These are phyloP conservation scores for Postia placenta DNA, from an alignment of 768 basidiomycete genomes.

Conservation along the genomic window DNA sequence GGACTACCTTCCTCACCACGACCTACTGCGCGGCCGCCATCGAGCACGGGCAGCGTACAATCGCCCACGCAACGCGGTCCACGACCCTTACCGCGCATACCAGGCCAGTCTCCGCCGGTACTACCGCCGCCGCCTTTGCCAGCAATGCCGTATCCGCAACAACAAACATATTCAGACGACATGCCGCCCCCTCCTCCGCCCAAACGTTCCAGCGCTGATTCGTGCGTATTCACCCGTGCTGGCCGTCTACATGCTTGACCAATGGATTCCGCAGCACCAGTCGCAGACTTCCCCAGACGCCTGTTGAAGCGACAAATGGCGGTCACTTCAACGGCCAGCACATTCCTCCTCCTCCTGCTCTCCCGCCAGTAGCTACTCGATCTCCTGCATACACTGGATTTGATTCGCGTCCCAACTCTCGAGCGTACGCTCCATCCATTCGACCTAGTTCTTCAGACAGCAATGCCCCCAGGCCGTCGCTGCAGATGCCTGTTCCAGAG, in stretches of 20 bases:
- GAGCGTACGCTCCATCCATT: slow-evolving; percentile 4
- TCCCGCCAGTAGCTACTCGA: slow-evolving; percentile 8
- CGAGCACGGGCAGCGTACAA: slow-evolving; percentile 10
- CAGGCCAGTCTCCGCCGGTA: slow-evolving; percentile 12
- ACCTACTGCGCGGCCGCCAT: slow-evolving; percentile 13
- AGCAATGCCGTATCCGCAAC: slow-evolving; percentile 4
- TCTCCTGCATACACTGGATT: slow-evolving; percentile 13
- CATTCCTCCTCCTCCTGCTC: slow-evolving; percentile 4
- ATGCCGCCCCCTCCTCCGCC: slow-evolving; percentile 2
- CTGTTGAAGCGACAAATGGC: slow-evolving; percentile 2
- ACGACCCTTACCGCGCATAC: slow-evolving; percentile 23
- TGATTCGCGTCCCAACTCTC: slow-evolving; percentile 12
- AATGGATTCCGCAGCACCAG: too few species aligned
- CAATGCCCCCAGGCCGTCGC: slow-evolving; percentile 2
- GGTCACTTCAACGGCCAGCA: slow-evolving; percentile 9
- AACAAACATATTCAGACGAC: too few species aligned
- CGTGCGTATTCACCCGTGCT: slow-evolving; percentile 13
- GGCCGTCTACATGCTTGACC: too few species aligned
- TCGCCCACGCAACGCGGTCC: slow-evolving; percentile 18
- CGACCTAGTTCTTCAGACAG: slow-evolving; percentile 15
- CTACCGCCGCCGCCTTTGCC: slow-evolving; percentile 17
- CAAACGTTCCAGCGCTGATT: slow-evolving; percentile 16
- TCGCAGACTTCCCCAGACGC: slow-evolving; percentile 16
- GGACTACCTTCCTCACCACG: slow-evolving; percentile 19
- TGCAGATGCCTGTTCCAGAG: slow-evolving; percentile 19